Evolutionary conservation across 345 rosid genomes (phyloP).

Genomic region (Capsella bursapastoris): DNA sequence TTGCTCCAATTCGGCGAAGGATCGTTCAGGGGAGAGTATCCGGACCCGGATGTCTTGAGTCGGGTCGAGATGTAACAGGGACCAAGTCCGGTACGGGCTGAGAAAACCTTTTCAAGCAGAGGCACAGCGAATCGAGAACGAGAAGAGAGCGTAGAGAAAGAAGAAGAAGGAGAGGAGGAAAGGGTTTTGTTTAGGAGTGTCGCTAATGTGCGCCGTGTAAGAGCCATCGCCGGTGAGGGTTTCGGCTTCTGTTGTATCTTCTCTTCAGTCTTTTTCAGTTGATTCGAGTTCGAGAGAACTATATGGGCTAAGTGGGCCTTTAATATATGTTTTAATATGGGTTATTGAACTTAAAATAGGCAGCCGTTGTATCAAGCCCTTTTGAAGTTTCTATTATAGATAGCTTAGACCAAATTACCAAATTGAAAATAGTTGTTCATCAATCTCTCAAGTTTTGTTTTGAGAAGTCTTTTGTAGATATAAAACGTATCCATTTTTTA

Average conservation of each 20-base stretch:
- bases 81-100: slow-evolving; percentile 36
- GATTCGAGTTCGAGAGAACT: slow-evolving; percentile 2
- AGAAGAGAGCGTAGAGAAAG: slow-evolving; percentile 43
- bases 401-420: not conserved
- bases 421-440: not conserved
- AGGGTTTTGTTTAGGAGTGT: slow-evolving; percentile 49
- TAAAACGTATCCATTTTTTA: not conserved
- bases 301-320: slow-evolving; percentile 24
- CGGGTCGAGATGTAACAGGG: slow-evolving; percentile 51
- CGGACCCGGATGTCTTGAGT: slow-evolving; percentile 68
- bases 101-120: slow-evolving; percentile 47
- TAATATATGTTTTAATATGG: not conserved
- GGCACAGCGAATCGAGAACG: slow-evolving; percentile 59
- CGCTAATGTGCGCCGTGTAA: slow-evolving; percentile 58
- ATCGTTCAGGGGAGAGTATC: slow-evolving; percentile 87
- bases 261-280: not conserved
- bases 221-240: slow-evolving; percentile 65
- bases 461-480: not conserved
- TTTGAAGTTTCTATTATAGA: not conserved
- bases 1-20: slow-evolving; percentile 94
- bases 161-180: slow-evolving; percentile 45
- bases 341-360: no score
- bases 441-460: not conserved
- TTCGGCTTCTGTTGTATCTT: slow-evolving; percentile 14
- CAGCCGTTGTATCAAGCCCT: not conserved